Conservation (phyloP, 176 grass and related monocot genomes). For the Oryza coarctata region DNA sequence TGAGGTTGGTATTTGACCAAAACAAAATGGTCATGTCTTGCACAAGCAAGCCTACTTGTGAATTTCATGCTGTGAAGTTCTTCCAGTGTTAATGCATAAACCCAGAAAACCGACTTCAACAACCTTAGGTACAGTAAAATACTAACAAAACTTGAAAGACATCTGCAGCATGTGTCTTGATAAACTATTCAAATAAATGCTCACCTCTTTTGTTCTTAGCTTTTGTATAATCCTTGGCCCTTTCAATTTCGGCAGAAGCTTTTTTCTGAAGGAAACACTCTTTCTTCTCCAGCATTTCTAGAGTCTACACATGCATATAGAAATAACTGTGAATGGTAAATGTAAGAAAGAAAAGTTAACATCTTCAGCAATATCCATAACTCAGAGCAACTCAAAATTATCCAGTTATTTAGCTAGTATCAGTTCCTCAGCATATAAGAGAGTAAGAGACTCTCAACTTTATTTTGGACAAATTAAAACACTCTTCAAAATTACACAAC, state of each 20-base stretch:
- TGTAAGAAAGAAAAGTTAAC: slow-evolving; percentile 19
- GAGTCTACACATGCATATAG: slow-evolving; percentile 22
- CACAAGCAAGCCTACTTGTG: neutral
- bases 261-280: slow-evolving; percentile 65
- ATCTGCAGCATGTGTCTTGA: neutral
- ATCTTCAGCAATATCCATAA: neutral
- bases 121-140: neutral
- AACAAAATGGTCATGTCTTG: neutral
- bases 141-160: neutral
- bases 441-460: neutral
- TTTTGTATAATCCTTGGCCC: slow-evolving; percentile 72
- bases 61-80: neutral
- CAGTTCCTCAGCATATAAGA: neutral
- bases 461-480: neutral
- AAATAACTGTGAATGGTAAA: neutral
- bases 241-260: slow-evolving; percentile 54
- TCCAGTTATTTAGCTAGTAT: neutral
- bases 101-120: neutral
- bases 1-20: neutral
- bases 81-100: neutral
- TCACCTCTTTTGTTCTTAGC: slow-evolving; percentile 69
- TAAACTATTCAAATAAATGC: slow-evolving; percentile 4
- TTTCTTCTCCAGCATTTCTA: slow-evolving; percentile 75
- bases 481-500: neutral
- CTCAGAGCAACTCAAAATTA: neutral